Evolutionary conservation across 2,329 filamentous ascomycete genomes (phyloP).

Genomic region (Colletotrichum gigasporum): DNA sequence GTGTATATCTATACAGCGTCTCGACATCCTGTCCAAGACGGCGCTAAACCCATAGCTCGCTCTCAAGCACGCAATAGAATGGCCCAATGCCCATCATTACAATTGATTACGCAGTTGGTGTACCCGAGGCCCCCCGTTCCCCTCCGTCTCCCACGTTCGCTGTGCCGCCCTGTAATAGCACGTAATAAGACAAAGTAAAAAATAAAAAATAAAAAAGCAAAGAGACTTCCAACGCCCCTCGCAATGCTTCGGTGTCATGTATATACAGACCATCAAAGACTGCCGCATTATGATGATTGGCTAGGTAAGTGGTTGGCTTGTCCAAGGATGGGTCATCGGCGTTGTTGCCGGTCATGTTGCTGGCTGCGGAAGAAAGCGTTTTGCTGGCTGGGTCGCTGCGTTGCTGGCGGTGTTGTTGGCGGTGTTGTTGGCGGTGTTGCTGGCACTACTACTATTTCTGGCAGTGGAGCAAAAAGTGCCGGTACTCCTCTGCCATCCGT

Average conservation of each 20-base stretch:
- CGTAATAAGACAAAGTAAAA: constrained; percentile 8
- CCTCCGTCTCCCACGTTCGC: background rate
- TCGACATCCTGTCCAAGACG: background rate
- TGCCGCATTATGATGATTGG: background rate
- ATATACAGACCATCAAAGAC: background rate
- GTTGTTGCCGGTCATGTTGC: too few species aligned
- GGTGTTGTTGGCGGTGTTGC: too few species aligned
- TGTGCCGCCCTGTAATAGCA: background rate
- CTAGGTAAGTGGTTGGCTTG: background rate
- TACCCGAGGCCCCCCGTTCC: background rate
- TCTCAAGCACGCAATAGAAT: background rate
- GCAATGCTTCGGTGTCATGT: constrained; percentile 21
- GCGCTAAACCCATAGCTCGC: background rate
- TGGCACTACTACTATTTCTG: too few species aligned
- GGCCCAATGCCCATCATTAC: background rate
- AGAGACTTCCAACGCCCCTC: constrained; percentile 21
- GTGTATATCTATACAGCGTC: background rate
- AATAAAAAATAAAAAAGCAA: too few species aligned
- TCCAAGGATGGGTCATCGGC: too few species aligned
- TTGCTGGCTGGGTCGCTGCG: too few species aligned
- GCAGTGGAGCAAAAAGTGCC: too few species aligned
- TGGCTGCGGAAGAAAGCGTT: too few species aligned
- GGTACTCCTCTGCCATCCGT: too few species aligned
- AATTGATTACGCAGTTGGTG: background rate
- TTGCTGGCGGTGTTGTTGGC: too few species aligned